A percentile compares a stretch with the other conserved stretches of the same genome.
Conservation (phyloP, 208 protist genomes). For the Crithidia bombi region DNA sequence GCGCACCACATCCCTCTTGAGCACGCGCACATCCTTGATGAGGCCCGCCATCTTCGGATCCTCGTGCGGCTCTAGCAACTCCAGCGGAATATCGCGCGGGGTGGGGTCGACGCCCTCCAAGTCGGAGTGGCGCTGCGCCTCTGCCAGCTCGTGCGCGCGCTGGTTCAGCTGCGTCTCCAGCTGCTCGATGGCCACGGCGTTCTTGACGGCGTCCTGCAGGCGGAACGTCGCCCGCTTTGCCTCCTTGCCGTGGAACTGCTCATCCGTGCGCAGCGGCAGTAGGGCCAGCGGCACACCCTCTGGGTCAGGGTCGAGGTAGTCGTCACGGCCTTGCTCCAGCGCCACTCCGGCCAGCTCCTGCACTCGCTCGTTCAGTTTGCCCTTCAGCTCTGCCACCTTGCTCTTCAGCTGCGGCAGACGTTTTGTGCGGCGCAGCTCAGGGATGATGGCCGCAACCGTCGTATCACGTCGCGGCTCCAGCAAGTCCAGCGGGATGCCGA, state of each 20-base stretch:
- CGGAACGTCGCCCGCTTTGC: constrained; percentile 54
- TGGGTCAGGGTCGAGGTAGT: constrained; percentile 57
- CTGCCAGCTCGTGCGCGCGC: constrained; percentile 62
- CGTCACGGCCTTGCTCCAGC: constrained; percentile 53
- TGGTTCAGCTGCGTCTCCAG: constrained; percentile 66
- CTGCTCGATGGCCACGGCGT: constrained; percentile 40
- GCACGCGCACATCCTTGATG: constrained; percentile 53
- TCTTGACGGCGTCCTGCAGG: constrained; percentile 49
- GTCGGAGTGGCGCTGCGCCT: constrained; percentile 62
- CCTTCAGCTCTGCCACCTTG: constrained; percentile 45
- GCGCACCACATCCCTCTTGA: constrained; percentile 57
- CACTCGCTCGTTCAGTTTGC: constrained; percentile 47
- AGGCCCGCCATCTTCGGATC: constrained; percentile 49
- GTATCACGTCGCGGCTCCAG: constrained; percentile 58
- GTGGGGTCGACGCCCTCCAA: constrained; percentile 54
- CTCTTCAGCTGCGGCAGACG: constrained; percentile 33
- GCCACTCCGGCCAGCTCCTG: constrained; percentile 47
- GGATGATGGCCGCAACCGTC: constrained; percentile 49
- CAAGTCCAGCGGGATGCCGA: constrained; percentile 68
- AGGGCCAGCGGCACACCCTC: constrained; percentile 63
- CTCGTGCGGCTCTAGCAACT: constrained; percentile 60
- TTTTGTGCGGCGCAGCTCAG: constrained; percentile 44
- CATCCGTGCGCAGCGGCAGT: constrained; percentile 62
- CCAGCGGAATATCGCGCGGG: constrained; percentile 61
- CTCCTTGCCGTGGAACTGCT: constrained; percentile 54